Evolutionary conservation across 164 flowering plant species (phyloP).

Genomic region (Vitis rotundifolia): DNA sequence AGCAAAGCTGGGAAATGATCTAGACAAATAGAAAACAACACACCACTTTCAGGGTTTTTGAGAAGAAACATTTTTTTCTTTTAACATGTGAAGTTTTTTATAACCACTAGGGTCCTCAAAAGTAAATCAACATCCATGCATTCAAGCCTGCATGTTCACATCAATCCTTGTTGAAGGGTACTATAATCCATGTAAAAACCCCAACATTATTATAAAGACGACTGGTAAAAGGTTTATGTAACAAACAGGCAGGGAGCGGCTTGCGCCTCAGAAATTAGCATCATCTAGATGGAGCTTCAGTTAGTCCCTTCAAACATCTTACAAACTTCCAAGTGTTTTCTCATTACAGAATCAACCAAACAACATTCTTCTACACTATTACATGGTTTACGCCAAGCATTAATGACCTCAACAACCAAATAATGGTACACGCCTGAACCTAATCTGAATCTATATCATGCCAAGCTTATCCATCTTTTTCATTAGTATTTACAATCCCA

Average conservation of each 20-base stretch:
- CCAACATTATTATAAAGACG: neutral
- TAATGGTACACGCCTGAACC: neutral
- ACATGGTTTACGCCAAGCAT: neutral
- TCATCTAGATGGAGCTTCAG: neutral
- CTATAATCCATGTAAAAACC: neutral
- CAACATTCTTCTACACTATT: neutral
- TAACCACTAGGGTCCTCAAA: too few relatives aligned
- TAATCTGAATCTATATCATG: slow-evolving; percentile 10
- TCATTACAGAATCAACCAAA: neutral
- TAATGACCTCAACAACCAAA: slow-evolving; percentile 6
- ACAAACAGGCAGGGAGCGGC: neutral
- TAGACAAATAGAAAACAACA: too few relatives aligned
- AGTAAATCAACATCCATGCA: slow-evolving; percentile 2
- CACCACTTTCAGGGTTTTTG: too few relatives aligned
- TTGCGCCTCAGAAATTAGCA: neutral
- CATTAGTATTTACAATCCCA: slow-evolving; percentile 45
- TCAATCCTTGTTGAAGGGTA: neutral
- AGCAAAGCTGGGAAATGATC: too few relatives aligned
- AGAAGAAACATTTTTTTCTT: too few relatives aligned
- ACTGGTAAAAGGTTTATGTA: neutral
- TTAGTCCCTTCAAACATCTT: slow-evolving; percentile 4
- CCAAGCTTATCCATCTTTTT: slow-evolving; percentile 42
- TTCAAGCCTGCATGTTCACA: neutral
- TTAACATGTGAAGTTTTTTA: too few relatives aligned
- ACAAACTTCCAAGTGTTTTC: neutral